A percentile compares a stretch with the other conserved stretches of the same genome.
Conservation (phyloP, 2,329 filamentous ascomycete genomes). For the Rosellinia necatrix region DNA sequence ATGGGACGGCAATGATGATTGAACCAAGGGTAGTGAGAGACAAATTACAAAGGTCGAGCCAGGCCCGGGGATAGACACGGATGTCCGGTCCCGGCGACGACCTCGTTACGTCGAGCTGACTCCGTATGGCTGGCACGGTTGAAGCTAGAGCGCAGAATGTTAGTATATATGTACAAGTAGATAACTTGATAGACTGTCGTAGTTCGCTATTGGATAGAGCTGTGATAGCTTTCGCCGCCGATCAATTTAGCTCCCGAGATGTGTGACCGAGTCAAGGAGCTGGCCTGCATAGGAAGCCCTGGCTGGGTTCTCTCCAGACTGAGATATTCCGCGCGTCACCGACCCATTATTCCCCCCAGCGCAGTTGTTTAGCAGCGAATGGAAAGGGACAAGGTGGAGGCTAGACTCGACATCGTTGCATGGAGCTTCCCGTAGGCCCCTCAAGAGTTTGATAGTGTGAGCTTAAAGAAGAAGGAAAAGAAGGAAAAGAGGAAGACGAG, state of each 20-base stretch:
- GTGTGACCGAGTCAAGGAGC: conserved; percentile 7
- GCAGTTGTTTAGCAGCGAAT: not conserved
- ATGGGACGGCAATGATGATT: conserved; percentile 13
- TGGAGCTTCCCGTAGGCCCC: conserved; percentile 13
- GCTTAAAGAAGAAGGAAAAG: conserved; percentile 13
- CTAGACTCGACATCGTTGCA: not conserved
- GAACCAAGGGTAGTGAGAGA: conserved; percentile 15
- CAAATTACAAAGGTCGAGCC: conserved; percentile 3
- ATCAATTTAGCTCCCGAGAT: conserved; percentile 3
- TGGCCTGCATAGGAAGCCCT: not conserved
- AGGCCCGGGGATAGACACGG: not conserved
- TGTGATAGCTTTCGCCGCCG: not conserved
- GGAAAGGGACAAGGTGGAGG: not conserved
- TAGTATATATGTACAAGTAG: not conserved
- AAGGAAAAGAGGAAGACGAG: not conserved
- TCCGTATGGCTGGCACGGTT: not conserved
- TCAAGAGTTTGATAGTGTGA: conserved; percentile 12
- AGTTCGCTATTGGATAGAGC: too few species aligned
- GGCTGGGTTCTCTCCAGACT: not conserved
- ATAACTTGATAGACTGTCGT: too few species aligned
- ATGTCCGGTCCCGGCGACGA: not conserved
- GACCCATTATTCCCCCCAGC: conserved; percentile 16
- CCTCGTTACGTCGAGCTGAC: not conserved
- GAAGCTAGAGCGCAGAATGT: not conserved
- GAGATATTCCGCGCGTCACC: conserved; percentile 12